A percentile compares a stretch with the other conserved stretches of the same genome.
Evolutionary conservation across 768 basidiomycete species (phyloP).

Genomic region (Boletus patriciae): DNA sequence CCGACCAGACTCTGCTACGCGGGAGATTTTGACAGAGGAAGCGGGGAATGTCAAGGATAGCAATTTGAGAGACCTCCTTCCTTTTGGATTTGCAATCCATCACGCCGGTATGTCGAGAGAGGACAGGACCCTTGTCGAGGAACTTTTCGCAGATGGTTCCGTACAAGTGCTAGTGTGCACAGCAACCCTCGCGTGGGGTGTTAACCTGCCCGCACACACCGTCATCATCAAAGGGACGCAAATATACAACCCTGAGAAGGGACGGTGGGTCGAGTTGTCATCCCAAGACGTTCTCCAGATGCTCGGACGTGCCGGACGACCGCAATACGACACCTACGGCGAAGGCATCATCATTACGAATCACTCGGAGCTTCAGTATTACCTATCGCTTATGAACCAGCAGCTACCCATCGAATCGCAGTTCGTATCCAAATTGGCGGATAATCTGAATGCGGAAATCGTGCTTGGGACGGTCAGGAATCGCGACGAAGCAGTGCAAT

Average conservation of each 20-base stretch:
- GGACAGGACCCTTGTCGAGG: conserved; percentile 90
- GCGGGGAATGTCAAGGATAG: conserved; percentile 78
- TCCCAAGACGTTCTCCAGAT: conserved; percentile 97
- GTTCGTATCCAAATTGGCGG: conserved; percentile 87
- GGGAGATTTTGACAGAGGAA: conserved; percentile 87
- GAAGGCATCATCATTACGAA: conserved; percentile 99
- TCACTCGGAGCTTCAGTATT: conserved; percentile 95
- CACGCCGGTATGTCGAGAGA: conserved; percentile 95
- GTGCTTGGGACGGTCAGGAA: conserved; percentile 94
- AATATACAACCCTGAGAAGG: conserved; percentile 99
- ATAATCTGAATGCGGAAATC: conserved; percentile 96
- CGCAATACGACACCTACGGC: conserved; percentile 95
- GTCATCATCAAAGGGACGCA: conserved; percentile 99
- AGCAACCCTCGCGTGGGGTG: conserved; percentile 98
- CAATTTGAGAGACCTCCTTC: conserved; percentile 84
- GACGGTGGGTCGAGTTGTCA: conserved; percentile 94
- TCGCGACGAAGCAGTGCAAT: conserved; percentile 95
- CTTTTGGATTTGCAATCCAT: conserved; percentile 97
- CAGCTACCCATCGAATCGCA: conserved; percentile 97
- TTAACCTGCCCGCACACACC: conserved; percentile 95
- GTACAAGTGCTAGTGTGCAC: conserved; percentile 96
- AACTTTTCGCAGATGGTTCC: conserved; percentile 88
- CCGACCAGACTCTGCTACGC: conserved; percentile 86
- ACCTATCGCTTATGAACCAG: conserved; percentile 91
- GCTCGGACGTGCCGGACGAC: conserved; percentile 96